Evolutionary conservation across 1,139 yeast species (phyloP), one percentile per base, ranked within the genome.

Genomic region (Wickerhamomyces sp.): DNA sequence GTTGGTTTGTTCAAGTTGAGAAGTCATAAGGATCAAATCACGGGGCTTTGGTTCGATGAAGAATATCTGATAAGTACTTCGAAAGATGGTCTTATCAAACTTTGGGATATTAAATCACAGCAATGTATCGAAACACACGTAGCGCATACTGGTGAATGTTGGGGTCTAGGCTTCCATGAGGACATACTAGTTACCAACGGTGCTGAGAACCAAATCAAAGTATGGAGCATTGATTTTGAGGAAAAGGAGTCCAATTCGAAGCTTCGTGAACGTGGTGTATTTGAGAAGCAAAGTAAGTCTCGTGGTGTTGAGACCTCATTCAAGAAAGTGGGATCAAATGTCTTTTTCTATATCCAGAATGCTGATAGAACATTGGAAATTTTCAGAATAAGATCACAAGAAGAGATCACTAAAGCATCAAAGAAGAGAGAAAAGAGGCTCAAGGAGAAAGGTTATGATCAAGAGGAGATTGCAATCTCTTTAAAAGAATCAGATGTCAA

Each of bases 101-200:
- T 91, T 28, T 91, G 99, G 99, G 97, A 91, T 55, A 63, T 91
- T 46, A 81, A 78, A 52, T 67, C 93, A 11, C 89, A 85, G 55
- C 95, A 87, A 56, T 87, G 96, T 61, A 68, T 88, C 13, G 99
- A 91, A 58, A 88, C 97, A 1, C 97, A 88, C 57, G 77, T 89
- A 43, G 96, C 97, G 1, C 96, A 88, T 55, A 72, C 86, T 13
- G 88, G 88, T 44, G 97, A 91, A 59, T 86, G 96, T 62, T 89
- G 97, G 97, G 65, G 86, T 4, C 59, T 87, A 56, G 85, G 77
- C 2, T 57, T 78, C 21, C 41, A 51, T 24, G 52, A 49, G 23
- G 55, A 69, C 49, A 40, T 78, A 42, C 57, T 75, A 19, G 61
- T 88, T 14, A 88, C 96, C 2, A 71, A 83, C 24, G 93, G 96